A percentile compares a stretch with the other conserved stretches of the same genome.
Evolutionary conservation across 345 rosid genomes (phyloP).

Genomic region (Microthlaspi erraticum): DNA sequence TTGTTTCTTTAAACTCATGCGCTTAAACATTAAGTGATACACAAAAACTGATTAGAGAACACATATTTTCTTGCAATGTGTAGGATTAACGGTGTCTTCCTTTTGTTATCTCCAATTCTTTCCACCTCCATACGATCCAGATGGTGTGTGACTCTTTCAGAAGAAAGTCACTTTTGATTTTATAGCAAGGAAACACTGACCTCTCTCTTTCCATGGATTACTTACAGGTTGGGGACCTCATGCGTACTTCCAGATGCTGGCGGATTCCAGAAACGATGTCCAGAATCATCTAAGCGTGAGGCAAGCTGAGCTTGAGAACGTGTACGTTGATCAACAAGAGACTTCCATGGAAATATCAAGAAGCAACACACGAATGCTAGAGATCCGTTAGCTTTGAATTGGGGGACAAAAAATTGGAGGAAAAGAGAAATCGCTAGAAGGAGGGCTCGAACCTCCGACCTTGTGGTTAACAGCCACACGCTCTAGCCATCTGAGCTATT

Average conservation of each 20-base stretch:
- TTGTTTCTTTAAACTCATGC: not conserved
- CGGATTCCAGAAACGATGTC: conserved; percentile 56
- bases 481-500: conserved; percentile 87
- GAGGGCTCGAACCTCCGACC: conserved; percentile 49
- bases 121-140: conserved; percentile 68
- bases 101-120: conserved; percentile 87
- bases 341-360: conserved; percentile 45
- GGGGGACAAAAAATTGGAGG: not conserved
- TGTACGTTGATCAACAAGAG: conserved; percentile 54
- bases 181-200: not conserved
- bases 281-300: conserved; percentile 47
- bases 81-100: conserved; percentile 63
- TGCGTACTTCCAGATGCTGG: conserved; percentile 89
- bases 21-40: conserved; percentile 5
- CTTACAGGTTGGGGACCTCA: conserved; percentile 96
- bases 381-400: conserved; percentile 7
- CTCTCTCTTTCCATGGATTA: not conserved
- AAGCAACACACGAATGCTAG: conserved; percentile 42
- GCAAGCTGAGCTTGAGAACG: conserved; percentile 57
- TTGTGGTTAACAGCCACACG: conserved; percentile 89
- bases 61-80: conserved; percentile 26
- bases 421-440: not conserved
- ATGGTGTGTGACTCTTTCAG: conserved; percentile 51
- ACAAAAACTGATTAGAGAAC: conserved; percentile 6
- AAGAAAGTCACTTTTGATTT: not conserved